Base-by-base conservation (phyloP, 2,329 filamentous ascomycete genomes). In the Tricladium varicosporioides region DNA sequence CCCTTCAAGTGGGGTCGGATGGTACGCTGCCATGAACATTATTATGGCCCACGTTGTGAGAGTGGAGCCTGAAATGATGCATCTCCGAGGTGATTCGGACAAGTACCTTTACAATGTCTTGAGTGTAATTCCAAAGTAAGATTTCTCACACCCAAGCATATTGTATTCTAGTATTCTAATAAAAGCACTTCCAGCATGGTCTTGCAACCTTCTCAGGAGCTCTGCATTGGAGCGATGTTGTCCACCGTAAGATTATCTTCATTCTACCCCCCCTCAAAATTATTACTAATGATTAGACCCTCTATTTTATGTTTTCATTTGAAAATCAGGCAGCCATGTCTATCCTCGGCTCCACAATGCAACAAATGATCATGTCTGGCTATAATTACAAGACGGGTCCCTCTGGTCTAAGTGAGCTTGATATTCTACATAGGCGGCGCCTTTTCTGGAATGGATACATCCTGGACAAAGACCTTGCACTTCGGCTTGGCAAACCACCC, bases 1-100 rank as follows among this genome's bases (percentile, higher is more conserved):
- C 31, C 45, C 11, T 27, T 27, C 22, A 27, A 27, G 22, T 22
- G 44, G 51, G 9, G n/a, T 40, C 48, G 54, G 53, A 11, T 51
- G 54, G 52, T 58, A 55, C 36, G 56, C 53, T 48, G 31, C 57
- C 16, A 56, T 61, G 13, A 61, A 61, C 48, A 54, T 59, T 15
- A 57, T 61, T 11, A 13, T 61, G 15, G 59, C 53, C 10, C 59
- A 61, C 27, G 11, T n/a, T 16, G n/a, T 56, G 27, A 46, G 47
- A 8, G 33, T 46, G 36, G 36, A 46, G 7, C 44, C 43, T 19
- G 18, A 15, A 11, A 15, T 32, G 18, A 16, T 15, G 15, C n/a
- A 16, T 15, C 18, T 31, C 5, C 10, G 11, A 8, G 18, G 42
- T 14, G 53, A 57, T 32, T 40, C 16, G 13, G 53, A 57, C 14